Conservation (phyloP, 257 asterid genomes). For the Nicotiana benthamiana region DNA sequence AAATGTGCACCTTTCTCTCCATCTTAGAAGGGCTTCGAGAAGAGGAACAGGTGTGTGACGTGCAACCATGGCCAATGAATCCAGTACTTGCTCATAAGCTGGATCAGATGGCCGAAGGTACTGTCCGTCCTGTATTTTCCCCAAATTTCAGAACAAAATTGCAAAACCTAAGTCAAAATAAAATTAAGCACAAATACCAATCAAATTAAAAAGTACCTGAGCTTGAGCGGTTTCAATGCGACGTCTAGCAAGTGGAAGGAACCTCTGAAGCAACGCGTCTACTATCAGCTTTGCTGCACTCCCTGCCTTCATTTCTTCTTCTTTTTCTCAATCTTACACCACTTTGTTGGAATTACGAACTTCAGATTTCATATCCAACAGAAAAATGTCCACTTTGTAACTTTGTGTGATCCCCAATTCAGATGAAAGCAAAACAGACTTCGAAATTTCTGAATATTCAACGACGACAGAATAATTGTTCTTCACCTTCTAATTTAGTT, state of each 20-base stretch:
- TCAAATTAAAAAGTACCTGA: slow-evolving; percentile 42
- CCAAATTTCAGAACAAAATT: background rate
- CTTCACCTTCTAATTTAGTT: slow-evolving; percentile 28
- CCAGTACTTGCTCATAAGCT: slow-evolving; percentile 96
- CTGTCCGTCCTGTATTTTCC: slow-evolving; percentile 82
- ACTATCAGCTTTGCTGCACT: slow-evolving; percentile 97
- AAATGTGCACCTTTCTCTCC: slow-evolving; percentile 81
- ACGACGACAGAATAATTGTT: background rate
- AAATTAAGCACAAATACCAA: background rate
- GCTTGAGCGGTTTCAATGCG: slow-evolving; percentile 99
- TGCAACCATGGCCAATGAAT: slow-evolving; percentile 99
- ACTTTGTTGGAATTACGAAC: slow-evolving; percentile 18
- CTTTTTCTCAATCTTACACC: background rate
- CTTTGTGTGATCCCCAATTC: slow-evolving; percentile 35
- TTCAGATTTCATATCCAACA: slow-evolving; percentile 30
- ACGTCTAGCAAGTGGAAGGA: slow-evolving; percentile 96
- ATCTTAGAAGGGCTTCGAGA: slow-evolving; percentile 87
- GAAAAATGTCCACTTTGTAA: slow-evolving; percentile 12
- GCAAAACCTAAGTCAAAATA: background rate
- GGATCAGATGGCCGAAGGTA: slow-evolving; percentile 99
- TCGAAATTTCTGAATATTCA: background rate
- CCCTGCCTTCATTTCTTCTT: slow-evolving; percentile 80
- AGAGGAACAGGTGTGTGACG: slow-evolving; percentile 98
- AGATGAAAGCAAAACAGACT: background rate
- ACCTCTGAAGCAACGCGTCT: slow-evolving; percentile 94